A percentile compares a stretch with the other conserved stretches of the same genome.
Conservation (phyloP, 805 yeast species). For the Candida rishiriensis region DNA sequence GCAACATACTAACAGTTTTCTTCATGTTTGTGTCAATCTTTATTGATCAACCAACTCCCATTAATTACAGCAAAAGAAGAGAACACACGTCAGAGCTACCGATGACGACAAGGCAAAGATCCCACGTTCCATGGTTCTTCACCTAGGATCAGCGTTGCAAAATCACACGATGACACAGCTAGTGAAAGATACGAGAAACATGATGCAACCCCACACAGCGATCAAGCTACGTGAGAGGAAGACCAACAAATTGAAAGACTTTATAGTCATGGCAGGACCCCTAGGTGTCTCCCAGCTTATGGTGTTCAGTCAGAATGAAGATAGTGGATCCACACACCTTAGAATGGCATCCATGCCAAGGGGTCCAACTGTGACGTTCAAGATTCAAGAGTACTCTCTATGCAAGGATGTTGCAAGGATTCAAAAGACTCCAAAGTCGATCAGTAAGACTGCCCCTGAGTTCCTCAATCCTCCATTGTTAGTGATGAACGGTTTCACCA, state of each 20-base stretch:
- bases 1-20: conserved; percentile 7
- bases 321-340: conserved; percentile 73
- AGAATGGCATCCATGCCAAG: conserved; percentile 84
- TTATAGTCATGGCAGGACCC: conserved; percentile 98
- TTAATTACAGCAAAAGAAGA: conserved; percentile 53
- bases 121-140: conserved; percentile 92
- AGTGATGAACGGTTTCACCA: conserved; percentile 86
- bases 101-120: conserved; percentile 68
- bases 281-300: conserved; percentile 86
- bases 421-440: conserved; percentile 74
- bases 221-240: conserved; percentile 81
- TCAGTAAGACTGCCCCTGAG: conserved; percentile 59
- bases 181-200: conserved; percentile 79
- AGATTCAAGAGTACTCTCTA: conserved; percentile 70
- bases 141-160: conserved; percentile 68
- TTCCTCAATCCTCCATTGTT: conserved; percentile 79
- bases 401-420: conserved; percentile 72
- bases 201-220: conserved; percentile 98
- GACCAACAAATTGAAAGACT: conserved; percentile 83
- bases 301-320: conserved; percentile 77
- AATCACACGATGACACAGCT: conserved; percentile 81
- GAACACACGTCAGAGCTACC: conserved; percentile 71
- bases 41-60: neutral
- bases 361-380: conserved; percentile 91
- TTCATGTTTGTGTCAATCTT: neutral